These are phyloP conservation scores for Phlyctochytrium planicorne DNA, from an alignment of 192 early-diverging fungal species.

Conservation along the genomic window DNA sequence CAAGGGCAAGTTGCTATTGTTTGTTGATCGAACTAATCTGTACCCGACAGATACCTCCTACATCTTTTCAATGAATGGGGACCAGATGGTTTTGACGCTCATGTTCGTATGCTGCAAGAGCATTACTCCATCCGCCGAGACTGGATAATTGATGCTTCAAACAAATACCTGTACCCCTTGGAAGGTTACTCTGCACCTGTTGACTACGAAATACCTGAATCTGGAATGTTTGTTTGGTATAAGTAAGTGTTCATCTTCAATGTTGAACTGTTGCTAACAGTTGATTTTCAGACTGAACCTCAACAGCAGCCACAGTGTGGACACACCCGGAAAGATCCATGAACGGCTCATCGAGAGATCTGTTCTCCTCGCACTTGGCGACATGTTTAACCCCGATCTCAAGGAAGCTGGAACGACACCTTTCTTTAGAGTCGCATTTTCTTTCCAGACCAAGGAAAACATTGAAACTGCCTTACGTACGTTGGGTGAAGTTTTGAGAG, in stretches of 20 bases:
- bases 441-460: not conserved
- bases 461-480: not conserved
- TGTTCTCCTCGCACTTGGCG: not conserved
- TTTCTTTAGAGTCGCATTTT: not conserved
- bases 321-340: not conserved
- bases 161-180: conserved; percentile 51
- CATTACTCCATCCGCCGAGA: conserved; percentile 65
- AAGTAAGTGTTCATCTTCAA: not conserved
- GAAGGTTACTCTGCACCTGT: conserved; percentile 29
- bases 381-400: not conserved
- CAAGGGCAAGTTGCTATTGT: not conserved
- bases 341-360: not conserved
- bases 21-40: not conserved
- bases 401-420: not conserved
- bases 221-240: conserved; percentile 78
- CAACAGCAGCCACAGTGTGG: not conserved
- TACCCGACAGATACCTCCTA: conserved; percentile 39
- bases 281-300: not conserved
- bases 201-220: conserved; percentile 59
- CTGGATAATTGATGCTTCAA: conserved; percentile 53
- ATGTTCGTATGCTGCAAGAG: conserved; percentile 56
- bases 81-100: conserved; percentile 60
- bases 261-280: not conserved
- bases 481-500: not conserved
- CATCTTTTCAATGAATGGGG: conserved; percentile 62